Base-by-base conservation (phyloP, 1,284 basidiomycete genomes). In the Heterobasidion irregulare region DNA sequence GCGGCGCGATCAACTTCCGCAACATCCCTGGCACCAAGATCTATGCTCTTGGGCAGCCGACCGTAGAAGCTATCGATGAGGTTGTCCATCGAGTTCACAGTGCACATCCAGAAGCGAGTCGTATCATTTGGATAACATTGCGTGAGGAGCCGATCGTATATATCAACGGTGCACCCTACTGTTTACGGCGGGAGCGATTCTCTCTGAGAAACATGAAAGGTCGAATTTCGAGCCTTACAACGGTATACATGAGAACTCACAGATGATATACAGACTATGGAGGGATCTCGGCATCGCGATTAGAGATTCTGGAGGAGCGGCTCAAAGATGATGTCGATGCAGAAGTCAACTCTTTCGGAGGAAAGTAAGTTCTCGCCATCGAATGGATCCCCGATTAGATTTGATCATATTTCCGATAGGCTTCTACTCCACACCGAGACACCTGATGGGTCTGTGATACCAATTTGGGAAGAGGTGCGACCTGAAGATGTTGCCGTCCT, bases 131-230 rank as follows among this genome's bases (percentile, higher is more conserved):
- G 97, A 84, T 99, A 56, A 95, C 94, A 26, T 73, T 99, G 36
- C 78, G 95, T 16, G 94, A 94, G 63, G 96, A 99, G 68, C 96
- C 96, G 0, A 81, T 99, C 53, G 91, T 98, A 1, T 95, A 96
- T 65, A 84, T 99, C 65, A 97, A 98, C 63, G 93, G 91, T 41
- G 82, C 84, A 9, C 89, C 88, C 0, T 90, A 88, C 63, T 91
- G 89, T 62, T 69, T 90, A 66, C 76, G 92, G 57, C 72, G 91
- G 58, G 91, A 93, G 65, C 79, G 83, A 2, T 92, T 86, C 62
- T 89, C 89, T 6, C 68, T 94, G 57, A 77, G 92, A 49, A 94
- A 94, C 64, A 91, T 94, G 86, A 92, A 89, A 76, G 87, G 88
- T 85, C 18, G 35, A 58, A 34, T 8, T 41, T 38, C 6, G 13